Percentiles rank a stretch among this genome's conserved stretches.
Evolutionary conservation across 148 eudicot species (phyloP).

Genomic region (Amaranthus hypochondriacus): DNA sequence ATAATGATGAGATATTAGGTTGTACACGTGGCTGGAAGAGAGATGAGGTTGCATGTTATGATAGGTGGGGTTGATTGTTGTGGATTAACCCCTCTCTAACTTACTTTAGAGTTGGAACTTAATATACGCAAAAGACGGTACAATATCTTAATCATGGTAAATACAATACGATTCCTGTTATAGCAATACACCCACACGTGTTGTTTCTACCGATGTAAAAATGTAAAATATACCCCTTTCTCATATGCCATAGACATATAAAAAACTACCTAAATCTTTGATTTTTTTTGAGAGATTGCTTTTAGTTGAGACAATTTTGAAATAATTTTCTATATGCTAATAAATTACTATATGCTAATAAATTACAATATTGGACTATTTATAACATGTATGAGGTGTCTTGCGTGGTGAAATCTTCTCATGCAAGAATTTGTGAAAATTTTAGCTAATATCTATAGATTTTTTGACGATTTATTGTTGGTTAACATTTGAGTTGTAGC

Average conservation of each 20-base stretch:
- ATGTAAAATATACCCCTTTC: background rate
- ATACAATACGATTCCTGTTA: background rate
- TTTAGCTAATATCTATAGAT: too few relatives aligned
- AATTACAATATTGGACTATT: too few relatives aligned
- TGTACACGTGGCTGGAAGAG: slow-evolving; percentile 16
- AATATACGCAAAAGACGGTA: slow-evolving; percentile 20
- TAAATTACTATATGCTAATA: too few relatives aligned
- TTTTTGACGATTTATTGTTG: too few relatives aligned
- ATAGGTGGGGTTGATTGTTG: slow-evolving; percentile 13
- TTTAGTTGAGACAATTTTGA: too few relatives aligned
- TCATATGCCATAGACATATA: background rate
- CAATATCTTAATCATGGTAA: slow-evolving; percentile 11
- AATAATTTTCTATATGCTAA: too few relatives aligned
- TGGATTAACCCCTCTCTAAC: slow-evolving; percentile 14
- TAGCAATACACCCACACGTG: slow-evolving; percentile 9
- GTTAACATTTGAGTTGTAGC: too few relatives aligned
- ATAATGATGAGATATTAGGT: background rate
- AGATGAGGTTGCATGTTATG: slow-evolving; percentile 17
- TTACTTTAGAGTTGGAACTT: slow-evolving; percentile 12
- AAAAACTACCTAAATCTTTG: background rate
- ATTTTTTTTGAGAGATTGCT: background rate
- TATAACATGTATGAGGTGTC: too few relatives aligned
- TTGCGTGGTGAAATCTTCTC: too few relatives aligned
- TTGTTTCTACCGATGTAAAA: slow-evolving; percentile 3
- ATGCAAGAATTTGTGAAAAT: too few relatives aligned